Base-by-base conservation (phyloP, 352 stramenopile species). In the Globisporangium spiculum region DNA sequence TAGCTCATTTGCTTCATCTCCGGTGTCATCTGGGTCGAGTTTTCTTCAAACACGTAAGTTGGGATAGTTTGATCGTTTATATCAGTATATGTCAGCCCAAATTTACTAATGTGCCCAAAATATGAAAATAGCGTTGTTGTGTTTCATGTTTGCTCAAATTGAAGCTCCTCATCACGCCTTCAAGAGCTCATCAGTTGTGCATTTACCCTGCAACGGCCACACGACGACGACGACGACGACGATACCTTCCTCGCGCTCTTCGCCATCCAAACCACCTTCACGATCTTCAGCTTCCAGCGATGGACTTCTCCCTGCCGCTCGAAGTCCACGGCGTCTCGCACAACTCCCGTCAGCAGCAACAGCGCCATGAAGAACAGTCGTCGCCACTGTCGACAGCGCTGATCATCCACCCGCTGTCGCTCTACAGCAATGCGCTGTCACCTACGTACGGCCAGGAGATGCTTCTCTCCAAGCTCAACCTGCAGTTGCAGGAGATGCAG, bases 401-500 rank as follows among this genome's bases (percentile, higher is more conserved):
- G n/a, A 91, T 93, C 64, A 67, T 90, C 38, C 85, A 93, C 66
- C 85, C 85, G 65, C 65, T 91, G 58, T 84, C 81, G 36, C 71
- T 84, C 18, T 80, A 75, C 57, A 75, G 70, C 67, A 64, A 67
- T 8, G 66, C 67, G 27, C 48, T 71, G 22, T 83, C 77, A 20
- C 69, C 76, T 7, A 70, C 67, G 27, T 79, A 79, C 62, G 65
- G 60, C 22, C 68, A 79, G 1, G 71, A 89, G 24, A 87, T 77
- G 76, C 66, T 74, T 24, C 71, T 74, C 27, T 68, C 64, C 36
- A 71, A 65, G 59, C 75, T 69, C 65, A 20, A 57, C n/a, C 75
- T 82, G 70, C 66, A 78, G 58, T 60, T 52, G 9, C 50, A 73
- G 63, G 78, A 84, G 58, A 70, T 81, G 64, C 67, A 78, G 63